Percentiles rank a stretch among this genome's conserved stretches.
These are phyloP conservation scores for Fallopia convolvulus DNA, from an alignment of 148 eudicot genomes.

Conservation along the genomic window DNA sequence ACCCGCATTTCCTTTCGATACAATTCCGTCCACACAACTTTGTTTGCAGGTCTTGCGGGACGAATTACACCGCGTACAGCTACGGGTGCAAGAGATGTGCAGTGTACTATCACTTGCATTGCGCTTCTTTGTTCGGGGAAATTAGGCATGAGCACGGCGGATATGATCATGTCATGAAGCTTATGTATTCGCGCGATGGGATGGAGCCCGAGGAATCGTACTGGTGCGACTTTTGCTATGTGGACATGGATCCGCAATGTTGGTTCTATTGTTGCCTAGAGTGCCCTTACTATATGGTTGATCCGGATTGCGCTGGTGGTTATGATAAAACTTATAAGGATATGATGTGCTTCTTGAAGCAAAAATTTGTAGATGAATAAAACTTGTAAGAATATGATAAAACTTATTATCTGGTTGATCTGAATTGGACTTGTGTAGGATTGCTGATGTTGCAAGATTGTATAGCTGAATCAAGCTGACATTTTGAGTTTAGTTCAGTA, in stretches of 20 bases:
- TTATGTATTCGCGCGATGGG: background rate
- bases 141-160: background rate
- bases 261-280: background rate
- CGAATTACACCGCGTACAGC: background rate
- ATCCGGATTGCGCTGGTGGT: background rate
- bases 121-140: background rate
- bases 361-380: no score
- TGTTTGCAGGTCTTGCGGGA: background rate
- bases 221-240: background rate
- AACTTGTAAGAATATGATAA: no score
- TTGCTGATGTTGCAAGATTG: no score
- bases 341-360: background rate
- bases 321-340: background rate
- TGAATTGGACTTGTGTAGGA: no score
- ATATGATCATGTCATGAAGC: background rate
- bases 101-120: background rate
- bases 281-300: background rate
- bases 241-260: background rate
- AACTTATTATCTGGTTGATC: no score
- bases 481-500: no score
- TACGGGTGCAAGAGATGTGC: background rate
- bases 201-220: background rate
- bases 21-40: background rate
- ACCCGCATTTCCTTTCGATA: background rate
- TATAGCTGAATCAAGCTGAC: no score